Evolutionary conservation across 257 asterid species (phyloP), one percentile per base, ranked within the genome.

Genomic region (Solanum sejunctum): DNA sequence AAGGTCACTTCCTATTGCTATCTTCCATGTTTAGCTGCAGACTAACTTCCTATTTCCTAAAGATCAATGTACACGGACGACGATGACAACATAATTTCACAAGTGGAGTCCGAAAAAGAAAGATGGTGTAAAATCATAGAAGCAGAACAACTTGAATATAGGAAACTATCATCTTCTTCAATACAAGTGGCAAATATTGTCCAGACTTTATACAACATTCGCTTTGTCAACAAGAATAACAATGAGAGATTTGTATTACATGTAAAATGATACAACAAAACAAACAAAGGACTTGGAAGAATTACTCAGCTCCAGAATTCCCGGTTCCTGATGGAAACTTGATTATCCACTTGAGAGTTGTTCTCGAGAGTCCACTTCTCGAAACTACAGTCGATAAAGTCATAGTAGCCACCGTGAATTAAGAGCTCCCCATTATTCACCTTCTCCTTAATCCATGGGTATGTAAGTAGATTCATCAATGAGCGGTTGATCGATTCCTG

Each of bases 351-450:
- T 52, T n/a, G 81, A 41, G 89, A 77, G 56, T 83, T 84, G 58
- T 84, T 87, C 43, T 93, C 93, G 16, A 95, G 94, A 18, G 94
- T 91, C 99, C 99, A 96, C 89, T 95, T 97, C 91, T 97, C 98
- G 56, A 95, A 95, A 15, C 97, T 90, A 75, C 99, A 95, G 79
- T 94, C 93, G 5, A 88, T 86, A 86, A 97, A 97, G 89, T 97
- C 95, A 71, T 97, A 97, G 93, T 97, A 94, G 87, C 98, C 99
- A 71, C 99, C 99, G 21, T 97, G 98, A 87, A 97, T 85, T 16
- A 85, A 78, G 67, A 96, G 94, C 61, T 41, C 91, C 86, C 95
- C 94, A 66, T 90, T 90, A 18, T 85, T 88, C 81, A 93, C 98
- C 85, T 89, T 92, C 32, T 94, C 97, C 87, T 91, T 91, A 49